Conservation (phyloP, 2,329 filamentous ascomycete species). For the Alternaria metachromatica region DNA sequence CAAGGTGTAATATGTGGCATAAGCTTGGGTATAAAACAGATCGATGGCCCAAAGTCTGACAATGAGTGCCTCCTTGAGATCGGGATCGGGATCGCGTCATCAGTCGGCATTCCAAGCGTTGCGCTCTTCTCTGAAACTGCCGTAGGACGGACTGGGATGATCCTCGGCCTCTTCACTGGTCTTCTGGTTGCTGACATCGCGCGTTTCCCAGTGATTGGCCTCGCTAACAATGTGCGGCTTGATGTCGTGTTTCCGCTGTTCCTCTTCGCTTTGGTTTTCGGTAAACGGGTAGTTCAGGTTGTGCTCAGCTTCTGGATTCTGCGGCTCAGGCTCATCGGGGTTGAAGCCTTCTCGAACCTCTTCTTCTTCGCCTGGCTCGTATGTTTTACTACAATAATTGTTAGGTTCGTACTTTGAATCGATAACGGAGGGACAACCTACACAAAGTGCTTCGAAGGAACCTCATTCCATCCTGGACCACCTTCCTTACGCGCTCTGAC, state of each 20-base stretch:
- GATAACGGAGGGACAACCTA: conserved; percentile 42
- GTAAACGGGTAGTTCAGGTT: conserved; percentile 54
- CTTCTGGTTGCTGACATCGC: conserved; percentile 33
- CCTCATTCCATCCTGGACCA: conserved; percentile 65
- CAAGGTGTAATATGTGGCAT: conserved; percentile 6
- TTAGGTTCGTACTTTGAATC: conserved; percentile 9
- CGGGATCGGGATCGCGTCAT: conserved; percentile 6
- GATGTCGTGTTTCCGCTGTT: conserved; percentile 41
- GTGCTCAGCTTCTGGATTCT: conserved; percentile 53
- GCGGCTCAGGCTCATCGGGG: conserved; percentile 53
- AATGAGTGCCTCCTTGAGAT: background rate
- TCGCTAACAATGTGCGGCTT: conserved; percentile 52
- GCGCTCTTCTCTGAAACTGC: conserved; percentile 52
- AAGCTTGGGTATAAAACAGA: conserved; percentile 19
- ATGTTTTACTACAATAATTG: conserved; percentile 51
- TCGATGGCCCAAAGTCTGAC: conserved; percentile 2
- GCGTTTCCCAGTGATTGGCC: conserved; percentile 52
- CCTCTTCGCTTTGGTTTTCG: conserved; percentile 46
- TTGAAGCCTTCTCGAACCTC: conserved; percentile 63
- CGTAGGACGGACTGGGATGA: conserved; percentile 46
- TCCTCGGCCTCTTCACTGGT: conserved; percentile 25
- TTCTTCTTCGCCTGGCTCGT: conserved; percentile 56
- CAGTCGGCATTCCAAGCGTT: conserved; percentile 48
- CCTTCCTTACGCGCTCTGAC: conserved; percentile 68
- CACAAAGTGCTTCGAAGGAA: conserved; percentile 63